These are phyloP conservation scores for Melanomma pulvis-pyrius DNA, from an alignment of 495 filamentous ascomycete species.

Conservation along the genomic window DNA sequence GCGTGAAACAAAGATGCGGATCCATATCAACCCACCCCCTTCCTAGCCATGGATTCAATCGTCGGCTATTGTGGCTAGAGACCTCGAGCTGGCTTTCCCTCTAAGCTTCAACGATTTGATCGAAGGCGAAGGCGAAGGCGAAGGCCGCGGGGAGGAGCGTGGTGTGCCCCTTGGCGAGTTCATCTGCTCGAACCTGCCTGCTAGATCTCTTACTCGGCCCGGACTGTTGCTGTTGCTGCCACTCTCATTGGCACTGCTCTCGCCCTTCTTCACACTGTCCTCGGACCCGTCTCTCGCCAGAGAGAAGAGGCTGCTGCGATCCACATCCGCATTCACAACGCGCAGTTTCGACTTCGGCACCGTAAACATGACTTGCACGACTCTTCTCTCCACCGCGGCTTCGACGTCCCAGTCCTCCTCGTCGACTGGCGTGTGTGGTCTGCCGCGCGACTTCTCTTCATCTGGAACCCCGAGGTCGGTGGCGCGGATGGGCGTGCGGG, in stretches of 20 bases:
- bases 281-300: constrained; percentile 6
- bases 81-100: background rate
- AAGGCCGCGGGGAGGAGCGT: background rate
- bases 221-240: background rate
- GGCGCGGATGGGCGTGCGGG: constrained; percentile 7
- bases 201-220: constrained; percentile 11
- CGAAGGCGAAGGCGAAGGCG: constrained; percentile 1
- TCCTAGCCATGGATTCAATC: background rate
- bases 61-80: background rate
- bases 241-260: background rate
- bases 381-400: constrained; percentile 71
- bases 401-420: constrained; percentile 92
- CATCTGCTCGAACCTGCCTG: constrained; percentile 11
- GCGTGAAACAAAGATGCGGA: background rate
- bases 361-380: constrained; percentile 93
- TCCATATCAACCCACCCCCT: background rate
- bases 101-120: constrained; percentile 13
- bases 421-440: constrained; percentile 33
- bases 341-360: constrained; percentile 81
- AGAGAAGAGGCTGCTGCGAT: constrained; percentile 49
- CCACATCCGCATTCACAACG: constrained; percentile 74
- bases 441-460: background rate
- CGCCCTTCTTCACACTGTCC: background rate
- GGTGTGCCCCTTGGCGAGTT: background rate
- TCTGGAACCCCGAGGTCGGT: constrained; percentile 21